Base-by-base conservation (phyloP, 495 filamentous ascomycete genomes). In the Tuber umbilicatum region DNA sequence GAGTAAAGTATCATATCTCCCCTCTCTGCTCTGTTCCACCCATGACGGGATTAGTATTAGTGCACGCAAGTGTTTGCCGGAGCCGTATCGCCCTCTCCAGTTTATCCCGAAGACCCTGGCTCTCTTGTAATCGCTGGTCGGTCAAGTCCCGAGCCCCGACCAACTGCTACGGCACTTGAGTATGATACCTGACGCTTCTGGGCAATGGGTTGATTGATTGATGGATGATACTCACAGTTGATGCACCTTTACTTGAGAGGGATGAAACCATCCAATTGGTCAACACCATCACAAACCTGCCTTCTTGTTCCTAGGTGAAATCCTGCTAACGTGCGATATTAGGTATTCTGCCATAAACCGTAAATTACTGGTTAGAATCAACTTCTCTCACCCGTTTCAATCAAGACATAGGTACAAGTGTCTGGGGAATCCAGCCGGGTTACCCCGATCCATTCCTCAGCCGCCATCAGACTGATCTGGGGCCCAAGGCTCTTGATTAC, bases 321-420 rank as follows among this genome's bases (percentile, higher is more conserved):
- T 72, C 67, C 67, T 70, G 70, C 50, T 72, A 68, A 74, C 71
- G 73, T 70, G 55, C 47, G 40, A 74, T 78, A 78, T 71, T 71
- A 79, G 77, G 78, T 78, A 75, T 74, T 67, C 75, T 27, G 70
- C 43, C 38, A 67, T 72, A 69, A 78, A 79, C 72, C 67, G 75
- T 40, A 79, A 79, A 79, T 78, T 79, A 47, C 69, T 74, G 77
- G 75, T 76, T 27, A 72, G 60, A 45, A 78, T 64, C 78, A 71
- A 78, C 71, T 75, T 78, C 69, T 70, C 76, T 43, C 64, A 7
- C 74, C 69, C 73, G 43, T 70, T 76, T 70, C 67, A 35, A 60
- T 40, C 55, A 74, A 73, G 55, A 17, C 27, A 64, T 35, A 64
- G 55, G 27, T 16, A 27, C 55, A 64, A 35, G 31, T 35, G 55